Evolutionary conservation across 208 protist genomes (phyloP), one percentile per base, ranked within the genome.

Genomic region (Leishmania tropica): DNA sequence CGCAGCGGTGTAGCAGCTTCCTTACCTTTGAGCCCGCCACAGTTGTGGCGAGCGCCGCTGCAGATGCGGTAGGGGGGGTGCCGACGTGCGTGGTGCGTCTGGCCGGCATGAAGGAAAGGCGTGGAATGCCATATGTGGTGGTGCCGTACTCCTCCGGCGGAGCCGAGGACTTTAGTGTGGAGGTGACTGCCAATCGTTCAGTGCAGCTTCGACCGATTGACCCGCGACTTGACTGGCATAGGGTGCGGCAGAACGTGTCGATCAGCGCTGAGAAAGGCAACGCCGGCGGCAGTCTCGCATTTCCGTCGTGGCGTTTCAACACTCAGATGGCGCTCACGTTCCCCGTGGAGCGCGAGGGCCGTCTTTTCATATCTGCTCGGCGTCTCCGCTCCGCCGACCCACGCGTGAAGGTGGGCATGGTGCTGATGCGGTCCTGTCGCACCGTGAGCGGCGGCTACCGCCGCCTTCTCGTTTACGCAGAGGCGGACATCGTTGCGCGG

Each of bases 231-330:
- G 94, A 97, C 86, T 97, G 93, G 93, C 84, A 91, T 60, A 86
- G 89, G 5, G 77, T 83, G 51, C 79, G 54, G 45, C 60, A 79
- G 70, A 51, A 62, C 72, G 85, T 93, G 17, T 80, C 80, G 10
- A 90, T 96, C 53, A 87, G 65, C 60, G 79, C 89, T 2, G 78
- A 74, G 15, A 83, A 85, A 72, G 88, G 90, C 65, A 98, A 92
- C 81, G 85, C 90, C 47, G 95, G 95, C 42, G 95, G 95, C 70
- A 88, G 79, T 40, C 88, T 87, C 28, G 81, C 76, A 71, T 96
- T 91, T 75, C 90, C 92, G 10, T 96, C 94, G 65, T 98, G 95
- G 95, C 89, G 95, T 67, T 93, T 88, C 85, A 98, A 94, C 85
- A 92, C 94, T 75, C 95, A 98, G 75, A 92, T 93, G 75, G 78